A percentile compares a stretch with the other conserved stretches of the same genome.
These are phyloP conservation scores for Hibiscus syriacus DNA, from an alignment of 345 rosid genomes.

Conservation along the genomic window DNA sequence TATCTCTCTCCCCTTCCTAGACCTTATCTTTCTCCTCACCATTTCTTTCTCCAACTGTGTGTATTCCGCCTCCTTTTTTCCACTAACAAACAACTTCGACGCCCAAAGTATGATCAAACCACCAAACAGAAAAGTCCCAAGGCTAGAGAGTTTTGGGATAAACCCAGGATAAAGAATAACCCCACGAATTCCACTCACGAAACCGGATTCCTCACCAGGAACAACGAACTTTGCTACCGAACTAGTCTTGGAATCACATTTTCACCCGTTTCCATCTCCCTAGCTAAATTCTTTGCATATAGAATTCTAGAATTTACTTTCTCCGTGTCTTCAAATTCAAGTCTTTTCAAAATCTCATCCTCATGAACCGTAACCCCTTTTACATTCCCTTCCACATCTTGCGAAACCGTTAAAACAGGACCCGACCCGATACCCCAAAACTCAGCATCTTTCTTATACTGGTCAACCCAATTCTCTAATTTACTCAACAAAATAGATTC, in stretches of 20 bases:
- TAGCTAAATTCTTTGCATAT: slow-evolving; percentile 56
- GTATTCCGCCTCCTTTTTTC: slow-evolving; percentile 31
- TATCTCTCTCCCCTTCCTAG: slow-evolving; percentile 48
- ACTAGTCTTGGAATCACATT: slow-evolving; percentile 54
- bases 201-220: slow-evolving; percentile 26
- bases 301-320: slow-evolving; percentile 33
- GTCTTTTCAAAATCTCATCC: slow-evolving; percentile 43
- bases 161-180: slow-evolving; percentile 29
- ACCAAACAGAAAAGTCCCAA: slow-evolving; percentile 43
- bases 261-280: slow-evolving; percentile 52
- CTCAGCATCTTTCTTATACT: slow-evolving; percentile 52
- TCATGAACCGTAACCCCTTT: slow-evolving; percentile 50
- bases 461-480: slow-evolving; percentile 63
- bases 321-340: slow-evolving; percentile 24
- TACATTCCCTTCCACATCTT: slow-evolving; percentile 49
- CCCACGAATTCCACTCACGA: slow-evolving; percentile 27
- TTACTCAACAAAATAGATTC: slow-evolving; percentile 44
- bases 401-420: slow-evolving; percentile 53
- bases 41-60: slow-evolving; percentile 75
- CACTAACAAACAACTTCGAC: slow-evolving; percentile 27
- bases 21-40: slow-evolving; percentile 76
- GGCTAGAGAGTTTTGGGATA: slow-evolving; percentile 29
- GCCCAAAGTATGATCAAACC: slow-evolving; percentile 49
- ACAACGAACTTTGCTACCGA: slow-evolving; percentile 58
- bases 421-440: slow-evolving; percentile 70